Evolutionary conservation across 202 grass and related monocot genomes (phyloP).

Genomic region (Cymbopogon flexuosus): DNA sequence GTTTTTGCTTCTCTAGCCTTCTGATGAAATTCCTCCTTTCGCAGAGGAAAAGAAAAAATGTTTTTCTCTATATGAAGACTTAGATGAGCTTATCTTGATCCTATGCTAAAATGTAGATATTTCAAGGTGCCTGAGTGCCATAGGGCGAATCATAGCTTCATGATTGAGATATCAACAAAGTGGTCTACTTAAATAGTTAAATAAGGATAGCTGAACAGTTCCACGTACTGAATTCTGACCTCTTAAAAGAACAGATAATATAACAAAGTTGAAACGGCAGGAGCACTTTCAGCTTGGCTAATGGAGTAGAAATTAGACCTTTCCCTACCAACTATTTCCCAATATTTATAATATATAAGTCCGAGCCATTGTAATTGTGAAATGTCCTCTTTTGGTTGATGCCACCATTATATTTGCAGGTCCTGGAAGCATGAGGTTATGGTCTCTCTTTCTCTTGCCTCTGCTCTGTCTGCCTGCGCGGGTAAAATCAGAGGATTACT

Average conservation of each 20-base stretch:
- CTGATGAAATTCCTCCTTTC: not conserved
- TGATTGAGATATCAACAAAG: constrained; percentile 20
- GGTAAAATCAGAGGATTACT: constrained; percentile 52
- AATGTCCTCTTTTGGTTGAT: constrained; percentile 11
- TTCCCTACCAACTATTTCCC: constrained; percentile 31
- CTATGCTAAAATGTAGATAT: not conserved
- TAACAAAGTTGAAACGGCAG: constrained; percentile 16
- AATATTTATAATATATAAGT: not conserved
- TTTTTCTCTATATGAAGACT: not conserved
- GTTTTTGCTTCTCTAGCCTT: not conserved
- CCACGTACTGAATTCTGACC: constrained; percentile 15
- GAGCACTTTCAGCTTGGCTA: constrained; percentile 28
- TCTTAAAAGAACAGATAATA: constrained; percentile 28
- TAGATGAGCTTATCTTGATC: not conserved
- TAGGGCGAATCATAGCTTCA: not conserved
- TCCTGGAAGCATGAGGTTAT: constrained; percentile 44
- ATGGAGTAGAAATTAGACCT: constrained; percentile 14
- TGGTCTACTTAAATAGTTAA: not conserved
- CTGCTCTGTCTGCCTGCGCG: constrained; percentile 31
- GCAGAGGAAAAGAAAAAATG: not conserved
- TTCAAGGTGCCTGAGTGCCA: not conserved
- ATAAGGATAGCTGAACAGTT: constrained; percentile 17
- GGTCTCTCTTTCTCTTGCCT: constrained; percentile 41
- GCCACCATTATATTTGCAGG: constrained; percentile 32
- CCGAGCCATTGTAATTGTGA: constrained; percentile 11